Evolutionary conservation across 495 filamentous ascomycete species (phyloP), one percentile per base, ranked within the genome.

Genomic region (Annulohypoxylon stygium): DNA sequence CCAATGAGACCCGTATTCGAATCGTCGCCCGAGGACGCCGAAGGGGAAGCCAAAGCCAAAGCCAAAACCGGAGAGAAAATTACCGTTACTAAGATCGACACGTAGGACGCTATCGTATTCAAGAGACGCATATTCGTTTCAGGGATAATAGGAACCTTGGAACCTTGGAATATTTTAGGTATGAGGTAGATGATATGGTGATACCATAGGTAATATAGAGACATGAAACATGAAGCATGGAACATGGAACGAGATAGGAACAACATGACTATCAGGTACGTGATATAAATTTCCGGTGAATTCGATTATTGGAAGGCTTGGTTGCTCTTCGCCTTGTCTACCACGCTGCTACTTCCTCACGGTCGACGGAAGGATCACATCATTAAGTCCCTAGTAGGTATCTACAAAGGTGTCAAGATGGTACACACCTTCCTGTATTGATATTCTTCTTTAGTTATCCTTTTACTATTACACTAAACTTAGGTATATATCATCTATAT

Each of bases 61-160:
- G 61, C 18, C 1, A 14, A 54, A 47, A 39, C 18, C 6, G 25
- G 26, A 33, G 6, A n/a, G 26, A 50, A 20, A 4, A 30, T 23
- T 9, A 39, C 16, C 20, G n/a, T 61, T 14, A 6, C 37, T 3
- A 66, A 10, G 1, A 30, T 30, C 1, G 11, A 50, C 3, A 71
- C 39, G 34, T 20, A 41, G 43, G 53, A 3, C 36, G 48, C n/a
- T 30, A 33, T 18, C 12, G 4, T 57, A 20, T 37, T 47, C 5
- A 45, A 18, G 39, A 62, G 7, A 26, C 36, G 61, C 69, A 71
- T 71, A 14, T 48, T 61, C 8, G 30, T 12, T 43, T 23, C 18
- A 10, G 9, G n/a, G 45, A 37, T 5, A n/a, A 41, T 55, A 37
- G 18, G 26, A 10, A 30, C 36, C 20, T 23, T 23, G 18, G 26